phyloP scores from a whole-genome alignment of 1,284 basidiomycete genomes.

The Papiliotrema laurentii region DNA sequence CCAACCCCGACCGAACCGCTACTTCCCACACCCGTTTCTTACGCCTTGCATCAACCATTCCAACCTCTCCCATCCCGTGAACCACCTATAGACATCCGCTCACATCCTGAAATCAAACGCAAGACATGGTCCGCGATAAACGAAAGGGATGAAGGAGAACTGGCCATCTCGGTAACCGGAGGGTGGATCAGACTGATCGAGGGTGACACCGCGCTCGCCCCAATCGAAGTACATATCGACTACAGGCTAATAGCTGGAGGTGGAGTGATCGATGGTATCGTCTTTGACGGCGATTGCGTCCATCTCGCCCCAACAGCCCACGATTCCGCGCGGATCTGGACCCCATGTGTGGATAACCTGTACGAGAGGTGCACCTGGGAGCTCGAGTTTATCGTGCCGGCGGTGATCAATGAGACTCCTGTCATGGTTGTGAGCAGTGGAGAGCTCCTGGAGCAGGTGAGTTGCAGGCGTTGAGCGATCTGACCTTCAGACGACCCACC shows the following conservation, averaged over 20 bases:
- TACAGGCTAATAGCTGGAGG: constrained; percentile 38
- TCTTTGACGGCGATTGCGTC: constrained; percentile 60
- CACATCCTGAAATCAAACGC: constrained; percentile 90
- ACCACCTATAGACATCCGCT: constrained; percentile 66
- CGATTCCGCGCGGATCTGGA: constrained; percentile 91
- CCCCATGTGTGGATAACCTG: constrained; percentile 89
- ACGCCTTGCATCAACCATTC: constrained; percentile 61
- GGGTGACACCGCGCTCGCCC: constrained; percentile 28
- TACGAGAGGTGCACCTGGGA: constrained; percentile 99
- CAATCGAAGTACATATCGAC: constrained; percentile 45
- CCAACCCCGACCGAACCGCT: constrained; percentile 34
- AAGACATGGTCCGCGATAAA: constrained; percentile 83
- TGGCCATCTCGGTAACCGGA: constrained; percentile 86
- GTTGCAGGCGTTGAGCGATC: constrained; percentile 30
- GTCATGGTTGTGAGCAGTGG: constrained; percentile 89
- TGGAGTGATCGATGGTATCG: constrained; percentile 39
- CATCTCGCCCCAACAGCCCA: constrained; percentile 85
- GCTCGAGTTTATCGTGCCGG: constrained; percentile 90
- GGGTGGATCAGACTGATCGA: constrained; percentile 56
- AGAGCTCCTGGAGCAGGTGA: constrained; percentile 84
- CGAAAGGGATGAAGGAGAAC: constrained; percentile 87
- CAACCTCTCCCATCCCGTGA: constrained; percentile 33
- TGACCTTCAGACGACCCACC: constrained; percentile 58
- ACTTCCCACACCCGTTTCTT: constrained; percentile 64
- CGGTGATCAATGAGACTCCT: constrained; percentile 70